phyloP scores from a whole-genome alignment of 352 stramenopile genomes.

The Globisporangium mamillatum region DNA sequence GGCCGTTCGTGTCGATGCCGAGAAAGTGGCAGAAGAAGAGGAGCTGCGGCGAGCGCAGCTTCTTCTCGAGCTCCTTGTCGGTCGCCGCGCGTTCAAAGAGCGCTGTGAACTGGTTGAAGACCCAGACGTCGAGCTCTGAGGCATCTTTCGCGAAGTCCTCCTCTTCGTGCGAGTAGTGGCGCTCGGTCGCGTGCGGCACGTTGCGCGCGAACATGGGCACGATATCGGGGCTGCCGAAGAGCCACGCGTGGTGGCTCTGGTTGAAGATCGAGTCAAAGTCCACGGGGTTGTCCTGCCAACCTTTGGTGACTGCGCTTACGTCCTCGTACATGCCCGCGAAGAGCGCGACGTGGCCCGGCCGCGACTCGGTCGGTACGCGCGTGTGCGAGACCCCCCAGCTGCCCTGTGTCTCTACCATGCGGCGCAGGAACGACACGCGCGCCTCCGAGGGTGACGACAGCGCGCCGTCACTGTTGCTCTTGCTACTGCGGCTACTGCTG shows the following conservation, averaged over 20 bases:
- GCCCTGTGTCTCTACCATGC: slow-evolving; percentile 47
- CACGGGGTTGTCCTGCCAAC: slow-evolving; percentile 85
- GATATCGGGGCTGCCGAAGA: slow-evolving; percentile 84
- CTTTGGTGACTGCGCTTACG: slow-evolving; percentile 85
- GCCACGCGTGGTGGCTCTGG: slow-evolving; percentile 58
- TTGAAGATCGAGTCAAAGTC: slow-evolving; percentile 89
- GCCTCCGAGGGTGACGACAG: slow-evolving; percentile 9
- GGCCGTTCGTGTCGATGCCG: slow-evolving; percentile 85
- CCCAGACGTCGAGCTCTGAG: slow-evolving; percentile 76
- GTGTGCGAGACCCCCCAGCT: slow-evolving; percentile 86
- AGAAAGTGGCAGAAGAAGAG: slow-evolving; percentile 84
- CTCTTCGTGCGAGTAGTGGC: slow-evolving; percentile 73
- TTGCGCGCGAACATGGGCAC: slow-evolving; percentile 83
- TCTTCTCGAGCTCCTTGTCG: slow-evolving; percentile 25
- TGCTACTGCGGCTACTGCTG: background rate
- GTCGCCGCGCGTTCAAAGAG: slow-evolving; percentile 34
- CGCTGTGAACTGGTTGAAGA: slow-evolving; percentile 48
- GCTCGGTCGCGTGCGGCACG: slow-evolving; percentile 60
- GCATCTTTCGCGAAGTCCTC: slow-evolving; percentile 84
- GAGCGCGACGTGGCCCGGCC: slow-evolving; percentile 78
- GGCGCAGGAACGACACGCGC: slow-evolving; percentile 64
- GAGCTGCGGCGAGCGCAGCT: slow-evolving; percentile 42
- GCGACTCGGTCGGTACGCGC: slow-evolving; percentile 82
- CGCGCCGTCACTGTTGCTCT: too few species aligned
- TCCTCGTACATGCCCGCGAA: slow-evolving; percentile 89